phyloP scores from a whole-genome alignment of 2,329 filamentous ascomycete genomes.

The Botrytis fabae region DNA sequence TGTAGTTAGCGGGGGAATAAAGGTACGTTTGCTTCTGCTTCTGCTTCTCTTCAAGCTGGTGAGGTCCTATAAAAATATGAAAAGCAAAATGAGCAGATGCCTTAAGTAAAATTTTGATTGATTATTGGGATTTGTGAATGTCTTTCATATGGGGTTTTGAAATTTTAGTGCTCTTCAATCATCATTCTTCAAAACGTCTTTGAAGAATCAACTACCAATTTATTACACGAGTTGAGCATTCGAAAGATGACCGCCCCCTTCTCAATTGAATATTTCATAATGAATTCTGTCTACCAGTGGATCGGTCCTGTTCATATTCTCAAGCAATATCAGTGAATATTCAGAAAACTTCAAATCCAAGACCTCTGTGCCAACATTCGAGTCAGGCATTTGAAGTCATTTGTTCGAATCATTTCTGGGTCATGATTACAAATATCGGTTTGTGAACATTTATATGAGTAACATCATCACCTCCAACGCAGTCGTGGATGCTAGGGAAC shows the following conservation, averaged over 20 bases:
- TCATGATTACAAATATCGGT: neutral
- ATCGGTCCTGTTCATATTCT: neutral
- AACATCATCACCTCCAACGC: neutral
- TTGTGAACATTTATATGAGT: neutral
- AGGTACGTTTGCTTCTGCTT: neutral
- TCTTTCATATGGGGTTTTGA: too few relatives aligned
- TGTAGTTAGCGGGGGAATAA: neutral
- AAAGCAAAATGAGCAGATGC: neutral
- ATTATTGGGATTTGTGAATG: neutral
- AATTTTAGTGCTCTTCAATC: neutral
- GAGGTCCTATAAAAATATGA: fast-evolving
- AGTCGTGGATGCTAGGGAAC: neutral
- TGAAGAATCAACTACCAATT: slow-evolving; percentile 52
- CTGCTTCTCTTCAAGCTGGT: neutral
- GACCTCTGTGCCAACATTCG: neutral
- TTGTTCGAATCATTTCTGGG: neutral
- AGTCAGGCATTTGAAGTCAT: neutral
- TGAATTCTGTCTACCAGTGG: fast-evolving
- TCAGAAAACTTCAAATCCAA: neutral
- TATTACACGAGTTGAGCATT: neutral
- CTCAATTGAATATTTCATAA: neutral
- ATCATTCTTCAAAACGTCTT: slow-evolving; percentile 53
- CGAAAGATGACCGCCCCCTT: neutral
- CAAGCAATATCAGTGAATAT: neutral
- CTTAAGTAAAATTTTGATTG: too few relatives aligned